Percentiles rank a stretch among this genome's conserved stretches.
Evolutionary conservation across 163 green algal genomes (phyloP).

Genomic region (Coccomyxa subellipsoidea): DNA sequence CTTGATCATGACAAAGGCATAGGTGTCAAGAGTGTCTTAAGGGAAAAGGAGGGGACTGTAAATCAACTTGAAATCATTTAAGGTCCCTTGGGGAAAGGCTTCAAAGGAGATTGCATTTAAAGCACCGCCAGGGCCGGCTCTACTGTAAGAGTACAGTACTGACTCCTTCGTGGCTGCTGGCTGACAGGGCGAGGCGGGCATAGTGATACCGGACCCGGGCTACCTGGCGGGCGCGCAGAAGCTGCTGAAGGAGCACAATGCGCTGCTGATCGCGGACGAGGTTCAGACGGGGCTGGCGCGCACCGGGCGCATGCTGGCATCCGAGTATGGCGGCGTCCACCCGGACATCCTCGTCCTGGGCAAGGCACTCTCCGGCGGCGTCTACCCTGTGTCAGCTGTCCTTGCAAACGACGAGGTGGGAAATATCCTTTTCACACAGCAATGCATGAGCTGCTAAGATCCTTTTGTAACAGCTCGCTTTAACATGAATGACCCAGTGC

Average conservation of each 20-base stretch:
- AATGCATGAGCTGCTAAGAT: neutral
- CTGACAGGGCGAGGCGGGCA: slow-evolving; percentile 87
- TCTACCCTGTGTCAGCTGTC: slow-evolving; percentile 88
- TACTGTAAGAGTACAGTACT: too few species aligned
- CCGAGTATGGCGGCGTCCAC: slow-evolving; percentile 58
- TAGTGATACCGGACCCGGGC: slow-evolving; percentile 82
- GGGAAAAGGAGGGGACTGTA: too few species aligned
- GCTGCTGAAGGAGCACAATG: slow-evolving; percentile 80
- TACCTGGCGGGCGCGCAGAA: slow-evolving; percentile 68
- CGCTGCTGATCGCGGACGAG: slow-evolving; percentile 90
- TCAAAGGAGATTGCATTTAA: too few species aligned
- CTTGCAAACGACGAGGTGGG: slow-evolving; percentile 69
- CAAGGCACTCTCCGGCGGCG: slow-evolving; percentile 87
- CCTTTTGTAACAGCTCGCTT: too few species aligned
- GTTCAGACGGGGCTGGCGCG: slow-evolving; percentile 68
- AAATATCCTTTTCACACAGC: neutral
- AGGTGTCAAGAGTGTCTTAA: too few species aligned
- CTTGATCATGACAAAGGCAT: too few species aligned
- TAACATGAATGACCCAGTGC: too few species aligned
- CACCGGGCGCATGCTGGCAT: slow-evolving; percentile 79
- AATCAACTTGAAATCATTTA: too few species aligned
- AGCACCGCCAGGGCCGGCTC: too few species aligned
- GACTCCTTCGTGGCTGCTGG: too few species aligned
- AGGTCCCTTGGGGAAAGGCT: too few species aligned
- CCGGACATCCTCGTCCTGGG: slow-evolving; percentile 90